Percentiles rank a stretch among this genome's conserved stretches.
Conservation (phyloP, 1,284 basidiomycete species). For the Austropuccinia psidii region DNA sequence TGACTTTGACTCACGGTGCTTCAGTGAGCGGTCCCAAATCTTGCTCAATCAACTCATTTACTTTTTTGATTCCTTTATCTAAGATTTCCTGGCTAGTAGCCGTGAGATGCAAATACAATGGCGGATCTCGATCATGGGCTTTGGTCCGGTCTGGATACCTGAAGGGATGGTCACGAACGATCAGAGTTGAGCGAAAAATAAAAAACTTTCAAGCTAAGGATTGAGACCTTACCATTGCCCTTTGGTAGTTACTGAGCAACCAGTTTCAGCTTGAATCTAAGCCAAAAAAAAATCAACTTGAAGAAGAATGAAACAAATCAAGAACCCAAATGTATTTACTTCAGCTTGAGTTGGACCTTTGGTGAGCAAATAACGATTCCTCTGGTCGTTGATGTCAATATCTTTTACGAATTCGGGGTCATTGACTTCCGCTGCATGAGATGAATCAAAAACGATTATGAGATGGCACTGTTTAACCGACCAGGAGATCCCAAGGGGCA, state of each 20-base stretch:
- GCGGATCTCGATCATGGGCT: conserved; percentile 83
- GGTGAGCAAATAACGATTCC: conserved; percentile 91
- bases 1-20: conserved; percentile 54
- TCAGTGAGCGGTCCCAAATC: conserved; percentile 84
- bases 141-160: conserved; percentile 66
- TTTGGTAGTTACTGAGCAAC: conserved; percentile 80
- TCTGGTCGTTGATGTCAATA: conserved; percentile 93
- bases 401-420: conserved; percentile 67
- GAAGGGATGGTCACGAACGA: neutral
- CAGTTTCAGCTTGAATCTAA: conserved; percentile 72
- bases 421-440: conserved; percentile 24
- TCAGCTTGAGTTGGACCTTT: conserved; percentile 88
- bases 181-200: neutral
- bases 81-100: conserved; percentile 71
- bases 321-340: conserved; percentile 44
- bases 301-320: neutral
- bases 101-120: conserved; percentile 86
- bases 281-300: neutral
- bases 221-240: conserved; percentile 78
- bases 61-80: conserved; percentile 68
- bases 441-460: neutral
- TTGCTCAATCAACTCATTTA: conserved; percentile 74
- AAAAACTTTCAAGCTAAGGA: no score
- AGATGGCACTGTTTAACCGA: neutral
- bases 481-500: no score